Conservation (phyloP, 495 filamentous ascomycete genomes). For the Penicillium alfredii region DNA sequence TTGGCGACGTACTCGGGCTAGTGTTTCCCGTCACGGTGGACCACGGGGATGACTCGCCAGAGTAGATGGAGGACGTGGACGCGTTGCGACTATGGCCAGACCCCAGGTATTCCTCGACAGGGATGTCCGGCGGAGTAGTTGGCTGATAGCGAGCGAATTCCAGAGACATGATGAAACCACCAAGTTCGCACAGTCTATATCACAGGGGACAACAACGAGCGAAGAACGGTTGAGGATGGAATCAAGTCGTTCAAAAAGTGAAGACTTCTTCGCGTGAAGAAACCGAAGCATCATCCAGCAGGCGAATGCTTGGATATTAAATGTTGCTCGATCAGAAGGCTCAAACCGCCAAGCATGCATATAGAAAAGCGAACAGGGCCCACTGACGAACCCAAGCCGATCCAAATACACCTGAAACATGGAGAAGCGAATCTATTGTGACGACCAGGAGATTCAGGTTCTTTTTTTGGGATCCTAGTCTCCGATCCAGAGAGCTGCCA, state of each 20-base stretch:
- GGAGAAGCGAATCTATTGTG: constrained; percentile 31
- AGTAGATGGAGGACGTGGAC: constrained; percentile 49
- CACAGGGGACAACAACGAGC: constrained; percentile 10
- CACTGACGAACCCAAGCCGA: constrained; percentile 23
- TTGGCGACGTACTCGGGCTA: constrained; percentile 66
- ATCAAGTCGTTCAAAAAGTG: too few species aligned
- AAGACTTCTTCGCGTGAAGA: constrained; percentile 9
- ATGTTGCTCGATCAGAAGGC: constrained; percentile 24
- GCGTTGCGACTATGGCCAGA: constrained; percentile 39
- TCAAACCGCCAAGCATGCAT: constrained; percentile 19
- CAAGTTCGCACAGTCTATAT: too few species aligned
- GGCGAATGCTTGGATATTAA: constrained; percentile 39
- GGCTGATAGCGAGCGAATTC: constrained; percentile 42
- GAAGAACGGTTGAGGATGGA: constrained; percentile 4
- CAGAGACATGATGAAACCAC: constrained; percentile 42
- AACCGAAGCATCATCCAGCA: constrained; percentile 15
- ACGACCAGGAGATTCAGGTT: constrained; percentile 27
- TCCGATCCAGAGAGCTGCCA: constrained; percentile 20
- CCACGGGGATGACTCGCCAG: constrained; percentile 70
- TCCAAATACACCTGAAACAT: constrained; percentile 42
- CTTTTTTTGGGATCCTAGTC: constrained; percentile 29
- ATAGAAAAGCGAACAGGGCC: constrained; percentile 23
- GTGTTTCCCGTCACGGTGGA: constrained; percentile 66
- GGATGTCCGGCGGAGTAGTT: constrained; percentile 38
- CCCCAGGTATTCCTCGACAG: constrained; percentile 26